Base-by-base conservation (phyloP, 2,329 filamentous ascomycete genomes). In the Beauveria brongniartii region DNA sequence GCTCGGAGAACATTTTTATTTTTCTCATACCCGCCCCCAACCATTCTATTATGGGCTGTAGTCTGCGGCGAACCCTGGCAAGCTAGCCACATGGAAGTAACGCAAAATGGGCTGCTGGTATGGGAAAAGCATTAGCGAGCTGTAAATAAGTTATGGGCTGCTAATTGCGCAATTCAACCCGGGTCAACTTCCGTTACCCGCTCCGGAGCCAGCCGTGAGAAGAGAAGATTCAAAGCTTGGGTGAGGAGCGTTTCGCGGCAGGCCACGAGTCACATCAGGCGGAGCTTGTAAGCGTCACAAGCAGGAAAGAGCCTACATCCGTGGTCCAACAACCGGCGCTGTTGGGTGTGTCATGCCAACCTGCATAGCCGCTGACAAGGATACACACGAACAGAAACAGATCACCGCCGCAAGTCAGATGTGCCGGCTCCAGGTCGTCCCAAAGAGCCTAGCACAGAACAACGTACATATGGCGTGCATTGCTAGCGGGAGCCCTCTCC, bases 381-480 rank as follows among this genome's bases (percentile, higher is more conserved):
- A 24, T 61, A 14, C n/a, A 34, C 55, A 14, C n/a, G 12, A 18
- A 37, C 58, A 54, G 52, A 44, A 55, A 55, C 51, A 61, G 59
- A 61, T 61, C 59, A 61, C 59, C 44, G 44, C 28, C 55, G 46
- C 59, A 55, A 24, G 40, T 40, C 43, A 61, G 59, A 61, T 61
- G 50, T 61, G 59, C 52, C 52, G 59, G 52, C 52, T 56, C 59
- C 52, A 51, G 59, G 44, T 55, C 59, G 26, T 55, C 52, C 59
- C 44, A 61, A 61, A 56, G 24, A 46, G 53, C 54, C 54, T 55
- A 48, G 51, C 50, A 47, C 46, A 60, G 50, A 24, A 51, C 37
- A 50, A 55, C 54, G 37, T 44, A 61, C 59, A 61, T 56, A 57
- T 61, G 59, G 54, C 59, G 46, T 61, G 59, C 59, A 57, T 61